These are phyloP conservation scores for Pichia sp. DNA, from an alignment of 1,139 yeast genomes.

Conservation along the genomic window DNA sequence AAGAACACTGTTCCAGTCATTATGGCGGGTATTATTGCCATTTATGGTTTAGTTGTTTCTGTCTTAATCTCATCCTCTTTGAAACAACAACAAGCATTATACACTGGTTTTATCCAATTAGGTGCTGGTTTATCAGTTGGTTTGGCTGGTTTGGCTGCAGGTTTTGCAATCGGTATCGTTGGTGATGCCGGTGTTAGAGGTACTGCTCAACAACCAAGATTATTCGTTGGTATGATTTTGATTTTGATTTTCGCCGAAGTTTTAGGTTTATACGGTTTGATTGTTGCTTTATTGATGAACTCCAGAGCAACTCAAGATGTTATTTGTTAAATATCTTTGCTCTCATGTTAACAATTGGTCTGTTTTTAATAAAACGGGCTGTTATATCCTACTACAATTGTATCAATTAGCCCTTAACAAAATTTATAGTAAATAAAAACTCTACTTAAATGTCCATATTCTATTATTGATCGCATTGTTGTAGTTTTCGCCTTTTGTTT, in stretches of 20 bases:
- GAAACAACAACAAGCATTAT: constrained; percentile 85
- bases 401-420: too few species aligned
- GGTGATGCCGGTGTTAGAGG: constrained; percentile 99
- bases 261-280: constrained; percentile 92
- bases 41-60: constrained; percentile 95
- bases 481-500: too few species aligned
- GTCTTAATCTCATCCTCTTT: constrained; percentile 90
- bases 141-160: constrained; percentile 91
- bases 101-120: constrained; percentile 95
- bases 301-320: constrained; percentile 95
- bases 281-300: constrained; percentile 94
- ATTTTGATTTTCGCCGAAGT: constrained; percentile 98
- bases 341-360: too few species aligned
- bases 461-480: neutral
- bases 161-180: constrained; percentile 97
- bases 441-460: neutral
- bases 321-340: constrained; percentile 42
- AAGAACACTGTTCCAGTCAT: constrained; percentile 91
- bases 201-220: constrained; percentile 91
- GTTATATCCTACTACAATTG: too few species aligned
- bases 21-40: constrained; percentile 99
- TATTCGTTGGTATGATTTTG: constrained; percentile 89
- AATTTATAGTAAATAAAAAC: too few species aligned
- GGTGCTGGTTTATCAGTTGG: constrained; percentile 99
- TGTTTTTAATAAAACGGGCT: too few species aligned